Evolutionary conservation across 768 basidiomycete genomes (phyloP).

Genomic region (Pisolithus marmoratus): DNA sequence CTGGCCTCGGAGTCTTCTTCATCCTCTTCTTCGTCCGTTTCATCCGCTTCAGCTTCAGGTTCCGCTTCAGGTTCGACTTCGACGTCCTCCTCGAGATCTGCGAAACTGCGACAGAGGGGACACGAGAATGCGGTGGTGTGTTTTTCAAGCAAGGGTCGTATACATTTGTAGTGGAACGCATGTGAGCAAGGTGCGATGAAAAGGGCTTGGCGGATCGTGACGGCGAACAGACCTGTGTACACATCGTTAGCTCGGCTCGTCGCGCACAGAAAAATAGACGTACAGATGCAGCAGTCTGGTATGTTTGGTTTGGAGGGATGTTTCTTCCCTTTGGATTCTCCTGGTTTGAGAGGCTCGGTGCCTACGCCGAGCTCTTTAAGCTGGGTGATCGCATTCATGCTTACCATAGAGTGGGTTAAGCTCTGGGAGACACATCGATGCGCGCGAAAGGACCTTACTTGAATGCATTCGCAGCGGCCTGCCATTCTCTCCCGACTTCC

Average conservation of each 20-base stretch:
- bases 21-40: background rate
- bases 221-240: constrained; percentile 61
- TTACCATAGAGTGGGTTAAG: constrained; percentile 19
- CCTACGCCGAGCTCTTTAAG: constrained; percentile 61
- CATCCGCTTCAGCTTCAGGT: constrained; percentile 31
- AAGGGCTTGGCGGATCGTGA: constrained; percentile 90
- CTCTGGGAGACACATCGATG: background rate
- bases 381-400: constrained; percentile 74
- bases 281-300: constrained; percentile 93
- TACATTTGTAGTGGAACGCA: constrained; percentile 95
- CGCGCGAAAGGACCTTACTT: constrained; percentile 37
- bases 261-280: constrained; percentile 15
- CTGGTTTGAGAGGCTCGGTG: constrained; percentile 15
- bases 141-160: constrained; percentile 81
- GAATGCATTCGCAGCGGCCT: constrained; percentile 84
- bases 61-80: constrained; percentile 47
- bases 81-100: constrained; percentile 93
- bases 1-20: background rate
- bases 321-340: constrained; percentile 18
- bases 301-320: constrained; percentile 38
- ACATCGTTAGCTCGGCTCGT: too few species aligned
- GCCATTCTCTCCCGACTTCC: constrained; percentile 90
- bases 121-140: constrained; percentile 94
- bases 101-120: constrained; percentile 91
- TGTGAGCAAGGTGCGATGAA: constrained; percentile 99